These are phyloP conservation scores for Podosphaera fusca DNA, from an alignment of 2,329 filamentous ascomycete species.

Conservation along the genomic window DNA sequence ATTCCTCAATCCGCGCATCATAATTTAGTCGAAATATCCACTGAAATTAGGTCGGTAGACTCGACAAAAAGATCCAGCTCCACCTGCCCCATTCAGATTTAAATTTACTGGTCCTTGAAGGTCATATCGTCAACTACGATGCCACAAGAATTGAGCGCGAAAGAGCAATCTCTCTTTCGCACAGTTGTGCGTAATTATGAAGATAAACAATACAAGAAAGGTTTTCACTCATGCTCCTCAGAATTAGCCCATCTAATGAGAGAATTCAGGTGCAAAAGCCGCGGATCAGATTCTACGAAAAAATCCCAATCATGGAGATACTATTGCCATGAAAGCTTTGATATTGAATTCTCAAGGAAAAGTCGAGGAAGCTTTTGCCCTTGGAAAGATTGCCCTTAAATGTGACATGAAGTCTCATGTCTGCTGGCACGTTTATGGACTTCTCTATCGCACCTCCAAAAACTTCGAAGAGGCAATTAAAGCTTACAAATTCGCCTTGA, in stretches of 20 bases:
- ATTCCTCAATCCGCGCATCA: too few relatives aligned
- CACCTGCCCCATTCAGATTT: too few relatives aligned
- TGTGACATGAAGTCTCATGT: slow-evolving; percentile 99
- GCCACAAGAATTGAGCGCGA: slow-evolving; percentile 55
- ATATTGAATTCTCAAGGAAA: slow-evolving; percentile 87
- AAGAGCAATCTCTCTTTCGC: slow-evolving; percentile 85
- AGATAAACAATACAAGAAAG: slow-evolving; percentile 92
- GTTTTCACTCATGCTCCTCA: slow-evolving; percentile 17
- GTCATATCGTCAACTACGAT: slow-evolving; percentile 19
- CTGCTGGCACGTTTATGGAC: slow-evolving; percentile 96
- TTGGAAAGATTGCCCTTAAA: slow-evolving; percentile 78
- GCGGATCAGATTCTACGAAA: slow-evolving; percentile 94
- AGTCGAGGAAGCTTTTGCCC: slow-evolving; percentile 75
- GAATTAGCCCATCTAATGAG: slow-evolving; percentile 5
- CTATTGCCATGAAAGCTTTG: slow-evolving; percentile 94
- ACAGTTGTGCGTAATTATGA: slow-evolving; percentile 92
- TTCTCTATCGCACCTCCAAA: slow-evolving; percentile 81
- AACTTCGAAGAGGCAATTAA: slow-evolving; percentile 99
- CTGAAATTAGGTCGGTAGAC: too few relatives aligned
- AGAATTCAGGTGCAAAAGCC: slow-evolving; percentile 50
- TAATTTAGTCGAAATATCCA: too few relatives aligned
- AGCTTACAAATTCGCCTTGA: slow-evolving; percentile 89
- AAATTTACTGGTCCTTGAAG: too few relatives aligned
- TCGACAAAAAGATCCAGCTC: too few relatives aligned
- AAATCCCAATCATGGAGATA: slow-evolving; percentile 89